Evolutionary conservation across 495 filamentous ascomycete species (phyloP), one percentile per base, ranked within the genome.

Genomic region (Penicillium cinerascens): DNA sequence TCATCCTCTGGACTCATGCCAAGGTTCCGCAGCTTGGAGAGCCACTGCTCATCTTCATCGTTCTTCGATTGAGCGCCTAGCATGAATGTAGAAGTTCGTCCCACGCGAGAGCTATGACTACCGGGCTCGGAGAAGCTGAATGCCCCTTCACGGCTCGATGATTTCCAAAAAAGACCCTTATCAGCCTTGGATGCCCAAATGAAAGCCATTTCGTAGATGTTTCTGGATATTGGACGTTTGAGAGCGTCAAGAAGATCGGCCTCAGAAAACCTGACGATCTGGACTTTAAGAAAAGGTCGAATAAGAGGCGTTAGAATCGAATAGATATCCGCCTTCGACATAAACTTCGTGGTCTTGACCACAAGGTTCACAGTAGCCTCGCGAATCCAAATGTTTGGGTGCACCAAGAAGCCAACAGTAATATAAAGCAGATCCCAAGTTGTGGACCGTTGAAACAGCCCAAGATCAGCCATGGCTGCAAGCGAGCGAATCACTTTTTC

Each of bases 41-140:
- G 75, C 95, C 95, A 99, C 60, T 91, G 84, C 49, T 97, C 91
- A 66, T 99, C 95, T 65, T 97, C 92, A n/a, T 96, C 91, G 59
- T 92, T 96, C 62, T 82, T 91, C 15, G 67, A 44, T 1, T 74
- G 63, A 22, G 68, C 50, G 41, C 56, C 59, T 26, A 79, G 53
- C n/a, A 81, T 78, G 10, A 51, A 45, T 4, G 38, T 47, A 7
- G 54, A 50, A 45, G 40, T 51, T 43, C 52, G 64, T 22, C 64
- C 59, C 26, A 60, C 48, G 25, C 59, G 63, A 16, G 61, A 55
- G 37, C 61, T 43, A 4, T 66, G 47, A 38, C 55, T 47, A 15
- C 70, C 67, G 23, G 59, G 54, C 22, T 66, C 58, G 16, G 80
- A 81, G 41, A 90, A 80, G 15, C 78, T 82, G 54, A 87, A 88